Percentiles rank a stretch among this genome's conserved stretches.
Evolutionary conservation across 257 asterid species (phyloP).

Genomic region (Nyctanthes arbortristis): DNA sequence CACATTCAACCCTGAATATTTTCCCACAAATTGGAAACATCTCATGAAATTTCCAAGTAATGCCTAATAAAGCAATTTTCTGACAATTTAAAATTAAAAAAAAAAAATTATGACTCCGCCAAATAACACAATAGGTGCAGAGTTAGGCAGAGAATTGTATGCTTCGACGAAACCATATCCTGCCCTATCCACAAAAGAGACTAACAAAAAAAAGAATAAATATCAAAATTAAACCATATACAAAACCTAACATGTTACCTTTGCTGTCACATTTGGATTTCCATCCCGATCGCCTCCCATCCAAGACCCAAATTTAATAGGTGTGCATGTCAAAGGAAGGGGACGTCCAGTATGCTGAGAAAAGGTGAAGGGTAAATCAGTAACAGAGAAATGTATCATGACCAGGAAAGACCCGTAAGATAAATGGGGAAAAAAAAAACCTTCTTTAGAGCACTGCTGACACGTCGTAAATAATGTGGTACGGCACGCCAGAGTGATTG

Average conservation of each 20-base stretch:
- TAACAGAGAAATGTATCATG: constrained; percentile 16
- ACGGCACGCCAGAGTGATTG: constrained; percentile 98
- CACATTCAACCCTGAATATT: too few species aligned
- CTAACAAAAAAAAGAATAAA: too few species aligned
- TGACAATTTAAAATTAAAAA: too few species aligned
- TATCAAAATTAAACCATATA: not conserved
- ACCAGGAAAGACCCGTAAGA: constrained; percentile 18
- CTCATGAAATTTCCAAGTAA: too few species aligned
- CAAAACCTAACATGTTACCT: too few species aligned
- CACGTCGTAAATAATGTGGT: constrained; percentile 91
- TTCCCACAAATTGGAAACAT: too few species aligned
- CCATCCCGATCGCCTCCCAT: constrained; percentile 99
- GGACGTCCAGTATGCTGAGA: constrained; percentile 89
- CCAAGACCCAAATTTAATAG: constrained; percentile 98
- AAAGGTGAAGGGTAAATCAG: constrained; percentile 24
- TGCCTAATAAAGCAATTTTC: too few species aligned
- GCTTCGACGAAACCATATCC: too few species aligned
- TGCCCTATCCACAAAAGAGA: too few species aligned
- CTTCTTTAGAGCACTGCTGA: constrained; percentile 93
- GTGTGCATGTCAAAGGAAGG: constrained; percentile 94
- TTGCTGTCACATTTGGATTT: constrained; percentile 95
- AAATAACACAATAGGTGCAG: too few species aligned
- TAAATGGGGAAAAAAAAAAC: constrained; percentile 36
- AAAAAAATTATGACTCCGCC: too few species aligned
- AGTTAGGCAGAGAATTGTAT: too few species aligned